phyloP scores from a whole-genome alignment of 805 yeast genomes.

The Nakazawaea wyomingensis region DNA sequence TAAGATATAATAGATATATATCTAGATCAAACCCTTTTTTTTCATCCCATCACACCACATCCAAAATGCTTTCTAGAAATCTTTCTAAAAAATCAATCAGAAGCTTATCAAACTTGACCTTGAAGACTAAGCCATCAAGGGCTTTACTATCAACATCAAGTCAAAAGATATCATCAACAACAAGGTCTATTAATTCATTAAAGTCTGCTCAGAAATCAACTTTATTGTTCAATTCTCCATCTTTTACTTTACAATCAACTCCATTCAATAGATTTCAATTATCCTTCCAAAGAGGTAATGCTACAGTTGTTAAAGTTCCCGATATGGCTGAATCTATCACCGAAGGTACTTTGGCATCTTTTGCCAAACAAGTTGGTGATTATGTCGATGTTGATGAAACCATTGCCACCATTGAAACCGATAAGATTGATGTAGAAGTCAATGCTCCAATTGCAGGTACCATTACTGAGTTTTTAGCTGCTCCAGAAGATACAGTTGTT shows the following conservation, averaged over 20 bases:
- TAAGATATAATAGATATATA: too few species aligned
- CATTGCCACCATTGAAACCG: constrained; percentile 96
- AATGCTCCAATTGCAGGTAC: constrained; percentile 93
- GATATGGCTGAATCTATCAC: constrained; percentile 98
- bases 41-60: too few species aligned
- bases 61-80: constrained; percentile 11
- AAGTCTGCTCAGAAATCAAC: background rate
- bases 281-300: constrained; percentile 21
- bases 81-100: constrained; percentile 1
- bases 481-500: constrained; percentile 87
- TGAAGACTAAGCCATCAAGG: background rate
- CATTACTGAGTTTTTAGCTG: constrained; percentile 73
- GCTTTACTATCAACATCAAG: background rate
- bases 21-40: too few species aligned
- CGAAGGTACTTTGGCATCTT: constrained; percentile 83
- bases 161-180: background rate
- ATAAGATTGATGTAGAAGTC: constrained; percentile 95
- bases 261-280: constrained; percentile 4
- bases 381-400: constrained; percentile 82
- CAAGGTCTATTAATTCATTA: background rate
- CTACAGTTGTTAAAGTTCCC: constrained; percentile 76
- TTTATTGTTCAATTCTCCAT: background rate
- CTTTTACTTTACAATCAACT: background rate
- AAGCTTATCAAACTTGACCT: background rate
- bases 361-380: constrained; percentile 77